These are phyloP conservation scores for Trichocomaceae sp. DNA, from an alignment of 2,329 filamentous ascomycete species.

Conservation along the genomic window DNA sequence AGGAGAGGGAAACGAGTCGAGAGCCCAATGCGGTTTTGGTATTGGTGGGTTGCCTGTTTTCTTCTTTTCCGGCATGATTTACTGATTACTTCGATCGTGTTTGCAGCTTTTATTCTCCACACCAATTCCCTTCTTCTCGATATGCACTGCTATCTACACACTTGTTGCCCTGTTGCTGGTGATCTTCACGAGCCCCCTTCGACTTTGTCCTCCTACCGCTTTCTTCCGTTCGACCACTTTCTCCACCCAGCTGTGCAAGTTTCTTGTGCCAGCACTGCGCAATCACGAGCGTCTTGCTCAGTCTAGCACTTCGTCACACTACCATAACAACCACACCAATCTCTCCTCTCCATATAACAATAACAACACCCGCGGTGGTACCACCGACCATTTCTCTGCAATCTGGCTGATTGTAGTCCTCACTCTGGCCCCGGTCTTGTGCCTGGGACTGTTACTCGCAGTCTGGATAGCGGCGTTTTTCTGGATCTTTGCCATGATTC, in stretches of 20 bases:
- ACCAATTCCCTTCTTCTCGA: slow-evolving; percentile 50
- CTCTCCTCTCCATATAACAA: slow-evolving; percentile 18
- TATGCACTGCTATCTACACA: slow-evolving; percentile 50
- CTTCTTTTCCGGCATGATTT: not conserved
- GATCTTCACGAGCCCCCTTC: slow-evolving; percentile 47
- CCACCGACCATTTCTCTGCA: slow-evolving; percentile 30
- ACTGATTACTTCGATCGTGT: not conserved
- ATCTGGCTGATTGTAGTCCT: slow-evolving; percentile 46
- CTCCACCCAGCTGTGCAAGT: slow-evolving; percentile 44
- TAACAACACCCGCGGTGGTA: slow-evolving; percentile 20
- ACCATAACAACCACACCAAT: slow-evolving; percentile 17
- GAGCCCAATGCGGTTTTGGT: slow-evolving; percentile 14
- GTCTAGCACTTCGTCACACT: slow-evolving; percentile 16
- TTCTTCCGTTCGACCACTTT: slow-evolving; percentile 42
- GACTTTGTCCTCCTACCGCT: slow-evolving; percentile 43
- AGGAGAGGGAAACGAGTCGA: not conserved
- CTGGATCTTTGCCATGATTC: slow-evolving; percentile 55
- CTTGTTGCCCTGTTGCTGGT: slow-evolving; percentile 47
- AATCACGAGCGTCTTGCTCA: slow-evolving; percentile 34
- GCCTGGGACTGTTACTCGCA: slow-evolving; percentile 50
- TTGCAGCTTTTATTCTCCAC: slow-evolving; percentile 48
- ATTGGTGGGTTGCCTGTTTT: slow-evolving; percentile 14
- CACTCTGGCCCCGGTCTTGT: slow-evolving; percentile 50
- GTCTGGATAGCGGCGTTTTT: slow-evolving; percentile 56
- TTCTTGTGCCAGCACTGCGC: slow-evolving; percentile 50